Conservation (phyloP, 768 basidiomycete genomes). For the Auriculariales sp. region DNA sequence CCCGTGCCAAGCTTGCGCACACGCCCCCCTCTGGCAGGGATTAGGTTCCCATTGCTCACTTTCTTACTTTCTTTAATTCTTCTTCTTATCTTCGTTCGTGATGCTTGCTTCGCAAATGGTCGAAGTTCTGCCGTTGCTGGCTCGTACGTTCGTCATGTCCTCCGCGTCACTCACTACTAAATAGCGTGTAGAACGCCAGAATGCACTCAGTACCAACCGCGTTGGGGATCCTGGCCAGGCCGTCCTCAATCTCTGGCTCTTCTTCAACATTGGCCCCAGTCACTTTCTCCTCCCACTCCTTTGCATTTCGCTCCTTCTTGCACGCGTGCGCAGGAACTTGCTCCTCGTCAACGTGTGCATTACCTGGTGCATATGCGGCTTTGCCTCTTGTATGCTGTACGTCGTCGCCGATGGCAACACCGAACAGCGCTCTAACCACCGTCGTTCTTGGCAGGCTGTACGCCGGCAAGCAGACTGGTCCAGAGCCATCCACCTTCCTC, state of each 20-base stretch:
- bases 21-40: too few species aligned
- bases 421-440: background rate
- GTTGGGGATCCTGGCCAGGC: background rate
- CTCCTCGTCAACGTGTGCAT: constrained; percentile 31
- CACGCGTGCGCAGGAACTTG: constrained; percentile 26
- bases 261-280: constrained; percentile 35
- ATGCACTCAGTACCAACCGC: background rate
- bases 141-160: background rate
- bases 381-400: constrained; percentile 18
- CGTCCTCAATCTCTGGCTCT: constrained; percentile 11
- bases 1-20: too few species aligned
- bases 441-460: constrained; percentile 20
- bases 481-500: constrained; percentile 27
- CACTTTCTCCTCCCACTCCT: constrained; percentile 34
- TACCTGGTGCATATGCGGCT: constrained; percentile 30
- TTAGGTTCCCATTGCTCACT: too few species aligned
- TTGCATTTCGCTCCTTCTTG: constrained; percentile 22
- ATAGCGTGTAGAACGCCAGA: background rate
- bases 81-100: background rate
- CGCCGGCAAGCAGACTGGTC: constrained; percentile 25
- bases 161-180: background rate
- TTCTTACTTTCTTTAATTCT: background rate
- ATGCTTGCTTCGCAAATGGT: background rate
- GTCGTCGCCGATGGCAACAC: background rate
- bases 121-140: constrained; percentile 1